These are phyloP conservation scores for Rutstroemia sydowiana DNA, from an alignment of 2,329 filamentous ascomycete species.

Conservation along the genomic window DNA sequence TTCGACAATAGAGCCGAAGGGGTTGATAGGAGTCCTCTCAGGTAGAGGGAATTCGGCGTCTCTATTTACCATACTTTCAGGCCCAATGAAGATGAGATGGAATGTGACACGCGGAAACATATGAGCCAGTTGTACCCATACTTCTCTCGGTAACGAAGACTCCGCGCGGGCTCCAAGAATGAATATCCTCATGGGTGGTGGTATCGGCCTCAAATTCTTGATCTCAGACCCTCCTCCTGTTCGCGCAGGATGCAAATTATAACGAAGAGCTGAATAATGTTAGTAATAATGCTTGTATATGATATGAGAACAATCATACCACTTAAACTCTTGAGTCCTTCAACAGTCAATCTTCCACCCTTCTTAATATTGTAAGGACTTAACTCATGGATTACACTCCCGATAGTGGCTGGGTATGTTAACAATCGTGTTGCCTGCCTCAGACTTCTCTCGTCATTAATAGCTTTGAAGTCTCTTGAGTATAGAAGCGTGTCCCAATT, in stretches of 20 bases:
- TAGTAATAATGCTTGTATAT: background rate
- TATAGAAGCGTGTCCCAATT: constrained; percentile 98
- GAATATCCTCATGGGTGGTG: constrained; percentile 86
- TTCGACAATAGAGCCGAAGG: constrained; percentile 90
- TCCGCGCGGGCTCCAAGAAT: constrained; percentile 94
- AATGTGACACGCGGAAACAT: constrained; percentile 89
- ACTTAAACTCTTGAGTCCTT: constrained; percentile 89
- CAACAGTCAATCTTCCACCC: constrained; percentile 69
- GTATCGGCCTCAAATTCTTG: constrained; percentile 72
- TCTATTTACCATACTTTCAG: constrained; percentile 91
- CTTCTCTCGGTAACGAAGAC: constrained; percentile 86
- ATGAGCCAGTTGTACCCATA: constrained; percentile 90
- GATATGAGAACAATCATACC: constrained; percentile 47
- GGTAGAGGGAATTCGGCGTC: constrained; percentile 90
- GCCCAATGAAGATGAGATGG: constrained; percentile 89
- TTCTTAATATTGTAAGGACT: constrained; percentile 81
- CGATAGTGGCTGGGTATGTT: constrained; percentile 89
- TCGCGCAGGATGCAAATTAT: constrained; percentile 83
- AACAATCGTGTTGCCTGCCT: constrained; percentile 86
- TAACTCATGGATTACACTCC: constrained; percentile 85
- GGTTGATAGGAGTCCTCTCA: constrained; percentile 74
- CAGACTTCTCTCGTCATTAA: constrained; percentile 86
- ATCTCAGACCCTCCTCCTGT: constrained; percentile 67
- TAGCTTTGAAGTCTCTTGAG: constrained; percentile 80
- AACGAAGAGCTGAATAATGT: constrained; percentile 63